A percentile compares a stretch with the other conserved stretches of the same genome.
These are phyloP conservation scores for Viridothelium virens DNA, from an alignment of 495 filamentous ascomycete genomes.

Conservation along the genomic window DNA sequence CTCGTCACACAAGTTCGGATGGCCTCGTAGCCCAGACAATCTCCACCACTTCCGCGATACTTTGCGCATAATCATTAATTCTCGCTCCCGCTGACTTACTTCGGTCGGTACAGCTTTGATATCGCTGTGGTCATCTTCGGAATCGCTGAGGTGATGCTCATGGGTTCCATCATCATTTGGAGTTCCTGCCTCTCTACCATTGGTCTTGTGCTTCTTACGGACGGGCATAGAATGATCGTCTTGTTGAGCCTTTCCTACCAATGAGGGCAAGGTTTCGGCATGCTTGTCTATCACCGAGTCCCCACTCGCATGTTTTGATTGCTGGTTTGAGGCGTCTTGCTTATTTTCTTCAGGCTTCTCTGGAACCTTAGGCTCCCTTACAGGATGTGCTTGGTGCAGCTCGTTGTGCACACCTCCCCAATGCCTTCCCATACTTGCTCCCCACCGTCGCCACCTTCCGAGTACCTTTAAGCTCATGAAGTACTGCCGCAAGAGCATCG, in stretches of 20 bases:
- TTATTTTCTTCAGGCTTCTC: conserved; percentile 17
- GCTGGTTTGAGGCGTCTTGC: not conserved
- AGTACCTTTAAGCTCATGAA: conserved; percentile 76
- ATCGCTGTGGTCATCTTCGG: conserved; percentile 35
- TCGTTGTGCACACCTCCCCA: conserved; percentile 54
- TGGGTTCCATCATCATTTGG: not conserved
- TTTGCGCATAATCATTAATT: conserved; percentile 40
- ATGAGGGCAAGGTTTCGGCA: not conserved
- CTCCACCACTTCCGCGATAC: conserved; percentile 69
- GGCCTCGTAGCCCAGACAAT: conserved; percentile 49
- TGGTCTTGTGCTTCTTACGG: not conserved
- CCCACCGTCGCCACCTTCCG: conserved; percentile 65
- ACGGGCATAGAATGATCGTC: not conserved
- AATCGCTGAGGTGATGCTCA: conserved; percentile 17
- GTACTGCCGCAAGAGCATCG: conserved; percentile 77
- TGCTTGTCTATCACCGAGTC: not conserved
- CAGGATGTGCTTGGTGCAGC: conserved; percentile 39
- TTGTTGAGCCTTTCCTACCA: conserved; percentile 18
- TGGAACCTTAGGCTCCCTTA: conserved; percentile 19
- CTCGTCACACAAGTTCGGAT: conserved; percentile 39
- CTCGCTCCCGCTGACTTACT: conserved; percentile 23
- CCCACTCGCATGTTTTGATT: not conserved
- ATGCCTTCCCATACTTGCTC: conserved; percentile 48
- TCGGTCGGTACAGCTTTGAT: conserved; percentile 17
- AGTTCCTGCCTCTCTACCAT: not conserved